Conservation (phyloP, 176 grass and related monocot species). For the Eleusine coracana region DNA sequence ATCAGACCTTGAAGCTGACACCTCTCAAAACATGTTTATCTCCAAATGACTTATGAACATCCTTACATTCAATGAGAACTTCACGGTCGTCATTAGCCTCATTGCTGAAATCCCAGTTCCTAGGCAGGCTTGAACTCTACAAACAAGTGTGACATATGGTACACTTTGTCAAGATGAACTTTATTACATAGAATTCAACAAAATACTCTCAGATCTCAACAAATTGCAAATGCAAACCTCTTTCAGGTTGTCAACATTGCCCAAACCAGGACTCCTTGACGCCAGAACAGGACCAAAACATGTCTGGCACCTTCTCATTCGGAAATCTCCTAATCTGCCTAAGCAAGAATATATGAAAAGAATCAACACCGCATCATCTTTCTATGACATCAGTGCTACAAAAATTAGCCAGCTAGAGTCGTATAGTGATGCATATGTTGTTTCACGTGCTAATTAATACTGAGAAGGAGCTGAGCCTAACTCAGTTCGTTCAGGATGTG, state of each 20-base stretch:
- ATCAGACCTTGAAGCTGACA: constrained; percentile 84
- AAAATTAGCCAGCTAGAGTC: background rate
- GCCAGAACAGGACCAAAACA: constrained; percentile 29
- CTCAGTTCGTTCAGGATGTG: background rate
- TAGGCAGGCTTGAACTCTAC: constrained; percentile 62
- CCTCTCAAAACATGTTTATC: constrained; percentile 86
- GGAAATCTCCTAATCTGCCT: constrained; percentile 42
- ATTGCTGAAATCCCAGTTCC: constrained; percentile 42
- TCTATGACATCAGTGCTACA: background rate
- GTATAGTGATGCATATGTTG: background rate
- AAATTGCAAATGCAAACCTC: constrained; percentile 43
- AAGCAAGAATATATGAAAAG: constrained; percentile 37
- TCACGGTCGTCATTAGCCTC: constrained; percentile 51
- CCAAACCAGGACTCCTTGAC: constrained; percentile 49
- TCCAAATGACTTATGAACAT: constrained; percentile 94
- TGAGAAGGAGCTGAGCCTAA: background rate
- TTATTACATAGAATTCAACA: background rate
- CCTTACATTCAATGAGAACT: constrained; percentile 87
- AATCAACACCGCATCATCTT: constrained; percentile 19
- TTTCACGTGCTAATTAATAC: background rate
- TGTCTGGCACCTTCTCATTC: constrained; percentile 16
- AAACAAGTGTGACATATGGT: background rate
- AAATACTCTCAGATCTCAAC: constrained; percentile 7
- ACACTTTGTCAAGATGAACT: constrained; percentile 15
- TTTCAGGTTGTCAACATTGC: constrained; percentile 42